Base-by-base conservation (phyloP, 768 basidiomycete genomes). In the Boletus subcaerulescens region DNA sequence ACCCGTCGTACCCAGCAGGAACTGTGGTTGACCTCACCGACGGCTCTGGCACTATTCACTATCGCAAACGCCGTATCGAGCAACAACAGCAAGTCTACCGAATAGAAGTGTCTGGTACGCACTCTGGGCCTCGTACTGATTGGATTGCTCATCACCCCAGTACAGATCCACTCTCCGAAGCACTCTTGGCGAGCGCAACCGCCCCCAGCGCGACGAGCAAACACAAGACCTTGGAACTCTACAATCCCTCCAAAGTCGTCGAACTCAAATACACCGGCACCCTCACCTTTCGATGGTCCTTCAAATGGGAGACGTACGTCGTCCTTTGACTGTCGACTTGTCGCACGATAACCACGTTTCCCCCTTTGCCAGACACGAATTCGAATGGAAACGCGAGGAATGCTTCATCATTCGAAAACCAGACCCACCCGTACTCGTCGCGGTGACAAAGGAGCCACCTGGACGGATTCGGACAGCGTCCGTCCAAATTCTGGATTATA, bases 301-400 rank as follows among this genome's bases (percentile, higher is more conserved):
- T 93, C 70, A 80, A 80, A 63, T 93, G 89, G 88, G 90, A 92
- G 74, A 80, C 85, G 89, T 92, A 58, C 70, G 87, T 79, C 42
- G 29, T 31, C 13, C 1, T 12, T 4, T 32, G 15, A 15, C 35
- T 14, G 6, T 36, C 35, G 13, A 12, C 15, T 14, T 36, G 17
- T 39, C 39, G 39, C n/a, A 18, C 39, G 38, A 15, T 15, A 9
- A 18, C 26, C 26, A n/a, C 15, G 15, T 39, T 18, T n/a, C 2
- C 17, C 17, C n/a, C n/a, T 29, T 39, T 10, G 33, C 48, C 13
- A 93, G 91, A 36, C 86, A 93, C 57, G 83, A 87, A 41, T 91
- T 90, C 58, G 91, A 92, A 64, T 93, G 91, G 91, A 88, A 83
- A 64, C 80, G 87, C 42, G 89, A 91, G 65, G 86, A 87, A 60